These are phyloP conservation scores for Annulohypoxylon nitens DNA, from an alignment of 495 filamentous ascomycete species.

Conservation along the genomic window DNA sequence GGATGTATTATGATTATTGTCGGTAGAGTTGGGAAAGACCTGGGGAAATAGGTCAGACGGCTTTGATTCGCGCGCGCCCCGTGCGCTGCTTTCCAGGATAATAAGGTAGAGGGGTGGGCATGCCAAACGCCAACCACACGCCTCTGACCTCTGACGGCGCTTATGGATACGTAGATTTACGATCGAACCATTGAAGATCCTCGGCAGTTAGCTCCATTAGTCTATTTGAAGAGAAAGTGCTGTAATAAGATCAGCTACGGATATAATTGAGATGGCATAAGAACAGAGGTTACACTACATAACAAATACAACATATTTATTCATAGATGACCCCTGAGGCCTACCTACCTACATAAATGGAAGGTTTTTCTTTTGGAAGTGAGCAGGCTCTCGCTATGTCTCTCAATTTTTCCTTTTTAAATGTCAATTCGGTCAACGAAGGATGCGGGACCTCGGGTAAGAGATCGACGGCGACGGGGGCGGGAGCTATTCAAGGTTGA, in stretches of 20 bases:
- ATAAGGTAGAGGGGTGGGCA: constrained; percentile 28
- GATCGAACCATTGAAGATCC: constrained; percentile 34
- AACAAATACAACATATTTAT: constrained; percentile 4
- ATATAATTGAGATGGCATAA: neutral
- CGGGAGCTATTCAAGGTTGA: constrained; percentile 34
- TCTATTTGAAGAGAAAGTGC: constrained; percentile 30
- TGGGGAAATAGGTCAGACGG: constrained; percentile 22
- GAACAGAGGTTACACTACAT: constrained; percentile 32
- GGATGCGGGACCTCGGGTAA: constrained; percentile 34
- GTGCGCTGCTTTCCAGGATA: constrained; percentile 23
- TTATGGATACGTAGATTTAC: constrained; percentile 38
- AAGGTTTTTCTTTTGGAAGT: constrained; percentile 10
- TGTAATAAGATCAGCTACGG: neutral
- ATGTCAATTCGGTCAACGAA: neutral
- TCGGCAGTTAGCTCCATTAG: constrained; percentile 40
- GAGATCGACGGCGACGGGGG: constrained; percentile 34
- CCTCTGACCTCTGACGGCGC: constrained; percentile 20
- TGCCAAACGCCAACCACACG: constrained; percentile 32
- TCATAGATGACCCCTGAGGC: neutral
- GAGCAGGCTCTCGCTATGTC: constrained; percentile 6
- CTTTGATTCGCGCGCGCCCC: constrained; percentile 39
- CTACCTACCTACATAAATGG: constrained; percentile 6
- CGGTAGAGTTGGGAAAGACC: constrained; percentile 20
- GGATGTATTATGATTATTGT: constrained; percentile 31
- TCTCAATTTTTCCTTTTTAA: constrained; percentile 14